phyloP scores from a whole-genome alignment of 2,329 filamentous ascomycete species.

The Microdochium trichocladiopsis region DNA sequence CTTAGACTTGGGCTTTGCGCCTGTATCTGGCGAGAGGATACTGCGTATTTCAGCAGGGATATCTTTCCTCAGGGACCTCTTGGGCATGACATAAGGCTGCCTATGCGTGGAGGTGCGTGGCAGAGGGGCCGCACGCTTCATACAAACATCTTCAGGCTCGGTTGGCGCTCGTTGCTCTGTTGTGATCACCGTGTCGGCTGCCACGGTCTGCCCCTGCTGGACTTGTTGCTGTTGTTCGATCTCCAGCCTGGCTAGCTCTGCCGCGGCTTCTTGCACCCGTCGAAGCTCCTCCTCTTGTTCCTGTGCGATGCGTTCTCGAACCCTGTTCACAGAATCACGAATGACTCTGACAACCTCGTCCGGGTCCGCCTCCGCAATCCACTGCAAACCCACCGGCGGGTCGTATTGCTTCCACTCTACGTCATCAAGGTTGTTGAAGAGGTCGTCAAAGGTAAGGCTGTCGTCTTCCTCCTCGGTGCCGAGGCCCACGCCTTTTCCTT shows the following conservation, averaged over 20 bases:
- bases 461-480: constrained; percentile 3
- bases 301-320: constrained; percentile 29
- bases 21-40: background rate
- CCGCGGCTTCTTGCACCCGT: constrained; percentile 11
- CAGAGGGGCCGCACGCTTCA: background rate
- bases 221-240: background rate
- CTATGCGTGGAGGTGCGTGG: background rate
- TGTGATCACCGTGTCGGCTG: background rate
- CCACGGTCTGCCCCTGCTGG: background rate
- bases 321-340: constrained; percentile 34
- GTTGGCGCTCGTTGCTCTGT: background rate
- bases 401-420: constrained; percentile 40
- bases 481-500: constrained; percentile 8
- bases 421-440: constrained; percentile 12
- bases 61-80: background rate
- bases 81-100: background rate
- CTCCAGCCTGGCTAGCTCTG: constrained; percentile 11
- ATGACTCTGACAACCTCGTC: constrained; percentile 34
- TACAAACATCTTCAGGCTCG: background rate
- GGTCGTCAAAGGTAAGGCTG: constrained; percentile 1
- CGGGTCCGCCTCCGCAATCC: constrained; percentile 28
- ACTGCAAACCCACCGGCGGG: constrained; percentile 33
- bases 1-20: background rate
- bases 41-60: background rate
- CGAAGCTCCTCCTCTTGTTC: constrained; percentile 21